A percentile compares a stretch with the other conserved stretches of the same genome.
phyloP scores from a whole-genome alignment of 2,329 filamentous ascomycete species.

The Sporothrix dimorphospora region DNA sequence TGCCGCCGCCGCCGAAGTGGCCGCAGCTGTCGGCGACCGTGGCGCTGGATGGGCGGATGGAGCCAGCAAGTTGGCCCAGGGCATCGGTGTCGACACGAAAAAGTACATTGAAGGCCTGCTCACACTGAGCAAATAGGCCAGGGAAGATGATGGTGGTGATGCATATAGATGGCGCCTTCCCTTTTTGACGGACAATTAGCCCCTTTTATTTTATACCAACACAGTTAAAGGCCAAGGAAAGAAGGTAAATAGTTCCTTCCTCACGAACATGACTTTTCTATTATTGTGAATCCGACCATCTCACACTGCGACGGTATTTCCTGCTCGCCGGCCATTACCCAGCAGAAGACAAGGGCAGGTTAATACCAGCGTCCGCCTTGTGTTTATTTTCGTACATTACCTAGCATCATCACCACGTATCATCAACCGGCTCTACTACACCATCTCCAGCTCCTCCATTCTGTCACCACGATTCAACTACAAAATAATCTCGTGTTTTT shows the following conservation, averaged over 20 bases:
- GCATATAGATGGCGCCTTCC: not conserved
- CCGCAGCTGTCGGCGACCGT: conserved; percentile 37
- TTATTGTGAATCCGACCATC: not conserved
- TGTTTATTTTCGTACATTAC: not conserved
- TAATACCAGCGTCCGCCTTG: not conserved
- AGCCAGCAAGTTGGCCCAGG: conserved; percentile 66
- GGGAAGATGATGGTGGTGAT: not conserved
- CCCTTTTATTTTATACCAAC: not conserved
- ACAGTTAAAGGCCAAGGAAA: not conserved
- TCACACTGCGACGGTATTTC: not conserved
- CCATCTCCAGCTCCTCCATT: too few species aligned
- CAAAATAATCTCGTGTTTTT: not conserved
- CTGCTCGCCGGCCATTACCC: not conserved
- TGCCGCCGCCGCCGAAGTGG: conserved; percentile 39
- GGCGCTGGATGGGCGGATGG: conserved; percentile 53
- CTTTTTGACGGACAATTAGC: not conserved
- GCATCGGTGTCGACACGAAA: conserved; percentile 76
- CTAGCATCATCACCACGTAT: not conserved
- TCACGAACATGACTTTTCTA: not conserved
- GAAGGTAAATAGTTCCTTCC: not conserved
- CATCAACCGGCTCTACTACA: not conserved
- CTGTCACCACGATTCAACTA: not conserved
- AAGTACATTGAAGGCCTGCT: conserved; percentile 74
- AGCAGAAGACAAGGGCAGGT: not conserved
- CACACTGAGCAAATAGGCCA: conserved; percentile 57